Base-by-base conservation (phyloP, 2,329 filamentous ascomycete species). In the Epichloe aotearoae region DNA sequence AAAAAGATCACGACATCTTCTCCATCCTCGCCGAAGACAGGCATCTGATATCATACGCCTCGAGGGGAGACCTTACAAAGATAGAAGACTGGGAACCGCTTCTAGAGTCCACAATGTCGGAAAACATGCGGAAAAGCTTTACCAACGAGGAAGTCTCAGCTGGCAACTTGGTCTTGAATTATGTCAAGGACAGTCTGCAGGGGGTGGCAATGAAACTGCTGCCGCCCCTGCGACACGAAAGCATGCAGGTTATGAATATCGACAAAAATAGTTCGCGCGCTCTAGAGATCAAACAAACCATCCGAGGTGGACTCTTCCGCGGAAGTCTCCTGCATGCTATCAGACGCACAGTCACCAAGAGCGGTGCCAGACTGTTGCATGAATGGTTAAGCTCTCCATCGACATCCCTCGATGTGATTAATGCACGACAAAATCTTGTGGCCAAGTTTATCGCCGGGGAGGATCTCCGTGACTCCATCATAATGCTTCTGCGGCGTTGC, bases 281-380 rank as follows among this genome's bases (percentile, higher is more conserved):
- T 1, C 74, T 98, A 4, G 93, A 98, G 66, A 87, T 98, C 56
- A 82, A 88, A 56, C 82, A 83, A 62, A 97, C 93, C 0, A 81
- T 95, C 47, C 79, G 85, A 46, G 91, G 97, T 59, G 83, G 86
- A 3, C 68, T 76, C 19, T 84, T 85, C 39, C 82, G 84, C 56
- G 93, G 93, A 5, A 96, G 90, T 62, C 71, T 98, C 42, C 71
- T 98, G 38, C 89, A 97, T 67, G 86, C 88, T n/a, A 78, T 97
- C 49, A 81, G 90, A 53, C 80, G 84, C 49, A 98, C 93, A 0
- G 86, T 89, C 15, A 98, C 93, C 1, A 95, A 90, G 62, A 90
- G 91, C 57, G 93, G 93, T 50, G 84, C 89, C 20, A 79, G 93
- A 40, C 73, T 97, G 46, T 74, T 98, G 6, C 84, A 84, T 55